phyloP scores from a whole-genome alignment of 345 rosid species.

The Salix brachista region DNA sequence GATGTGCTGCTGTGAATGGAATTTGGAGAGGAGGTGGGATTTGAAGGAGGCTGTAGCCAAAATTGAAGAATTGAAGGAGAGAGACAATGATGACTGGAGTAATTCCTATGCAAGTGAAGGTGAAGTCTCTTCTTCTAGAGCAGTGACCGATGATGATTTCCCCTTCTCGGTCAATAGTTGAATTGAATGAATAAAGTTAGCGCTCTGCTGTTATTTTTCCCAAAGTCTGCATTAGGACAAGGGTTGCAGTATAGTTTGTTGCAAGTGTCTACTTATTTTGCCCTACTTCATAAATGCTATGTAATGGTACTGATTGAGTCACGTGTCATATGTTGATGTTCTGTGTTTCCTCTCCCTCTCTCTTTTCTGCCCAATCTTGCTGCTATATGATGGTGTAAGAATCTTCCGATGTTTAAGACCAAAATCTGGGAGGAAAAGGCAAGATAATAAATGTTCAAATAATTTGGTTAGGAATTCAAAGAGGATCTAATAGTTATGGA shows the following conservation, averaged over 20 bases:
- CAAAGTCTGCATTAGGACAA: neutral
- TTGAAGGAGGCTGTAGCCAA: constrained; percentile 53
- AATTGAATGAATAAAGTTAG: neutral
- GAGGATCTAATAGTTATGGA: constrained; percentile 1
- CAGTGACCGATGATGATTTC: constrained; percentile 51
- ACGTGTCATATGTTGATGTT: neutral
- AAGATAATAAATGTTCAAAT: neutral
- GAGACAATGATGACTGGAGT: constrained; percentile 44
- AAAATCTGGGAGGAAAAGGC: neutral
- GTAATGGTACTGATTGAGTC: neutral
- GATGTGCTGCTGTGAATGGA: constrained; percentile 78
- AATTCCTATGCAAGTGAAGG: constrained; percentile 54
- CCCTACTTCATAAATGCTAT: neutral
- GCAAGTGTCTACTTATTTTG: neutral
- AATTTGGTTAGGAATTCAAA: neutral
- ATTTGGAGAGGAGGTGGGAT: constrained; percentile 63
- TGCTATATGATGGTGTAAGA: neutral
- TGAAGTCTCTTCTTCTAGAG: constrained; percentile 50
- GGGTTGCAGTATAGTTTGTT: neutral
- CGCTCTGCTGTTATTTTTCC: neutral
- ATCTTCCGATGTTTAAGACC: neutral
- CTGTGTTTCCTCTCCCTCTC: neutral
- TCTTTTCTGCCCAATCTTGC: neutral
- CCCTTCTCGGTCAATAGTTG: constrained; percentile 40
- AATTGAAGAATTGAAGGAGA: constrained; percentile 57